phyloP scores from a whole-genome alignment of 2,329 filamentous ascomycete genomes.

The Xylaria sp. region DNA sequence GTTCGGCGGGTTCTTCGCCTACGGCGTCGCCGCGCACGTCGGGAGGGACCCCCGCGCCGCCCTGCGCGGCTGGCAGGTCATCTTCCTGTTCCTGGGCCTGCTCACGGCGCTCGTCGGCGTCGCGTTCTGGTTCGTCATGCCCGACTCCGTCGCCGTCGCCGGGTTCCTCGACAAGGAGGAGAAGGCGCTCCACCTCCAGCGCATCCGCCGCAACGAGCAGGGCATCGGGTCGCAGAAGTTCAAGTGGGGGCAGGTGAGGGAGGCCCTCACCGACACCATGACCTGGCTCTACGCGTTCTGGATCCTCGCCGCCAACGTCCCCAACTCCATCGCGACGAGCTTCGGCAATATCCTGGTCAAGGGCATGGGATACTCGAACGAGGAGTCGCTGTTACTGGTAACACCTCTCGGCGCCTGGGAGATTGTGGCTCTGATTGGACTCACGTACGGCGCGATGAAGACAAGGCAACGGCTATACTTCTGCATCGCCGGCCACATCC shows the following conservation, averaged over 20 bases:
- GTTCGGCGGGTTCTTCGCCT: slow-evolving; percentile 43
- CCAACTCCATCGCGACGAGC: slow-evolving; percentile 42
- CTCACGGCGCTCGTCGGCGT: slow-evolving; percentile 35
- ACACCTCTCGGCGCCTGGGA: slow-evolving; percentile 43
- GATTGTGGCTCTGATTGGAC: slow-evolving; percentile 39
- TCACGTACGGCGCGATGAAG: slow-evolving; percentile 42
- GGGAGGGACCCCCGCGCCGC: slow-evolving; percentile 34
- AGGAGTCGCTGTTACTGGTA: slow-evolving; percentile 40
- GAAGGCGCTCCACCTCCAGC: slow-evolving; percentile 36
- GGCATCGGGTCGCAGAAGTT: slow-evolving; percentile 40
- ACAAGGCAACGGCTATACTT: slow-evolving; percentile 39
- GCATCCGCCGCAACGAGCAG: slow-evolving; percentile 40
- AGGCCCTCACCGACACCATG: slow-evolving; percentile 39
- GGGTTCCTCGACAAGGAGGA: slow-evolving; percentile 38
- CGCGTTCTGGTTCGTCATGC: slow-evolving; percentile 41
- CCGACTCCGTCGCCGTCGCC: slow-evolving; percentile 39
- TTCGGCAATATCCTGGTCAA: slow-evolving; percentile 43
- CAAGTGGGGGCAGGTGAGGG: slow-evolving; percentile 39
- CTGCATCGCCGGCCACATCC: slow-evolving; percentile 41
- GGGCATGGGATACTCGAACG: slow-evolving; percentile 40
- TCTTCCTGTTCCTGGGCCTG: slow-evolving; percentile 42
- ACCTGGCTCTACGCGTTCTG: slow-evolving; percentile 42
- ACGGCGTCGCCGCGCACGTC: slow-evolving; percentile 34
- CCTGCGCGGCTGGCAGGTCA: slow-evolving; percentile 41
- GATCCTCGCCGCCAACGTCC: slow-evolving; percentile 42